These are phyloP conservation scores for Aureobasidium melanogenum DNA, from an alignment of 2,329 filamentous ascomycete genomes.

Conservation along the genomic window DNA sequence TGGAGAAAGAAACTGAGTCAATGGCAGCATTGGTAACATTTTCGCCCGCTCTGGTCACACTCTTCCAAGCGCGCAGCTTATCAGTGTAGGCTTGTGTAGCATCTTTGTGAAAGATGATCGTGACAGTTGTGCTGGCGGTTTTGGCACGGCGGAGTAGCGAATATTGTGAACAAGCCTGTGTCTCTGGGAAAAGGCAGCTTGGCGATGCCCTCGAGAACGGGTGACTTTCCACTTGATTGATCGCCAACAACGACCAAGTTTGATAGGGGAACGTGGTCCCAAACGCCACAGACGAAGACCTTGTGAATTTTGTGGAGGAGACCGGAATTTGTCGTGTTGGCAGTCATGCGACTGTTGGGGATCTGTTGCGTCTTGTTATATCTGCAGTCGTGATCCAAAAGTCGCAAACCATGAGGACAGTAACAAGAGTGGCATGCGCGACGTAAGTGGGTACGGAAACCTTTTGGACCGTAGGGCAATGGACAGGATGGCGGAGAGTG, in stretches of 20 bases:
- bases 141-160: slow-evolving; percentile 13
- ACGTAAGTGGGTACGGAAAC: no score
- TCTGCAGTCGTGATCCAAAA: no score
- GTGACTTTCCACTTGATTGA: slow-evolving; percentile 51
- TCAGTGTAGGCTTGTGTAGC: slow-evolving; percentile 23
- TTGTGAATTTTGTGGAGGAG: slow-evolving; percentile 47
- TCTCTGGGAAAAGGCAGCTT: slow-evolving; percentile 48
- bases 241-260: slow-evolving; percentile 50
- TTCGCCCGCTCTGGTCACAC: no score
- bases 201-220: slow-evolving; percentile 54
- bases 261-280: slow-evolving; percentile 24
- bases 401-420: no score
- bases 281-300: slow-evolving; percentile 40
- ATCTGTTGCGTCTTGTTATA: neutral
- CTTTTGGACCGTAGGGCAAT: no score
- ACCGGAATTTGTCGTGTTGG: slow-evolving; percentile 7
- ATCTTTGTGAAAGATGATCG: slow-evolving; percentile 22
- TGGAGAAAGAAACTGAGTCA: slow-evolving; percentile 16
- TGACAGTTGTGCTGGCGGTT: slow-evolving; percentile 16
- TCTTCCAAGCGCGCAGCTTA: slow-evolving; percentile 21
- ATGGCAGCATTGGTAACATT: slow-evolving; percentile 19
- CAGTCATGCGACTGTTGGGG: neutral
- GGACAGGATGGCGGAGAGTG: no score
- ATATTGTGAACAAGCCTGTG: slow-evolving; percentile 43
- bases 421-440: no score